phyloP scores from a whole-genome alignment of 108 stramenopile species.

The Nannochloropsis salina region DNA sequence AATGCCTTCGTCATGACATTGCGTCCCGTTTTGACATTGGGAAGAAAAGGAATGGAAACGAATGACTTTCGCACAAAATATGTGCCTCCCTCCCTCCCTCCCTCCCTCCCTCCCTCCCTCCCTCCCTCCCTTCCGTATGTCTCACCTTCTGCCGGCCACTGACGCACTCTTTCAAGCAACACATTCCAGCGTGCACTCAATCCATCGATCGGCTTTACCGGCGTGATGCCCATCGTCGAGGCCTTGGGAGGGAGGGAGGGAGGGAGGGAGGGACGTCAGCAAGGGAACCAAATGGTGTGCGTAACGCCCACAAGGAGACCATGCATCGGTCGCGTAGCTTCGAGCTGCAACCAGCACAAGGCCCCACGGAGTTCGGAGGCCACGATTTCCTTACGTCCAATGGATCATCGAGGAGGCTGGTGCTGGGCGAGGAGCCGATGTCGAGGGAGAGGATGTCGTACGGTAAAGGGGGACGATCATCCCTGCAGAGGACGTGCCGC shows the following conservation, averaged over 20 bases:
- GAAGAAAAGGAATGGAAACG: not conserved
- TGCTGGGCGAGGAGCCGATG: slow-evolving; percentile 59
- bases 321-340: too few relatives aligned
- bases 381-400: too few relatives aligned
- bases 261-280: too few relatives aligned
- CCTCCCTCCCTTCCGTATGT: not conserved
- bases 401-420: not conserved
- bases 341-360: too few relatives aligned
- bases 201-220: slow-evolving; percentile 70
- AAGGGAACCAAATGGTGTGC: too few relatives aligned
- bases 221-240: slow-evolving; percentile 44
- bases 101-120: not conserved
- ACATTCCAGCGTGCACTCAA: slow-evolving; percentile 52
- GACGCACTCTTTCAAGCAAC: slow-evolving; percentile 28
- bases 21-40: not conserved
- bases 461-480: slow-evolving; percentile 56
- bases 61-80: not conserved
- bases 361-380: too few relatives aligned
- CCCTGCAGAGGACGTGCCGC: slow-evolving; percentile 44
- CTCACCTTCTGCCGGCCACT: not conserved
- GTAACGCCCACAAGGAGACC: not conserved
- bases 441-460: slow-evolving; percentile 66
- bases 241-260: too few relatives aligned
- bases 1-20: too few relatives aligned
- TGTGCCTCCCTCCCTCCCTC: not conserved